Conservation (phyloP, 768 basidiomycete species). For the Russula emetica region DNA sequence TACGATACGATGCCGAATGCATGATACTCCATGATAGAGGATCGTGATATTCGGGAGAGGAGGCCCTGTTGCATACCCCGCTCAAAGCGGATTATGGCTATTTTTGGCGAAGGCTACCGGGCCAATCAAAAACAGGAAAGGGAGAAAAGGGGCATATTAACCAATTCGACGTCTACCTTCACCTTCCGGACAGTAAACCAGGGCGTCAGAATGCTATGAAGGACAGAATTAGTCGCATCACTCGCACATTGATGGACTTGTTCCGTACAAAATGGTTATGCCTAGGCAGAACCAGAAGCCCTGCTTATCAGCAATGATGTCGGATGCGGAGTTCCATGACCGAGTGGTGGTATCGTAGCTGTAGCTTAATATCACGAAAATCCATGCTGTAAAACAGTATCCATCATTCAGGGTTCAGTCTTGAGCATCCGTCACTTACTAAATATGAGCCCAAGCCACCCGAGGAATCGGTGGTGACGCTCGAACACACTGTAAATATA, state of each 20-base stretch:
- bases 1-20: constrained; percentile 77
- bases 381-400: constrained; percentile 43
- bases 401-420: constrained; percentile 1
- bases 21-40: constrained; percentile 75
- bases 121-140: not conserved
- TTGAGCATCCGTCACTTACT: constrained; percentile 39
- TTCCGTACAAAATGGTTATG: constrained; percentile 69
- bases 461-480: constrained; percentile 73
- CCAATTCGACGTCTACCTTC: constrained; percentile 68
- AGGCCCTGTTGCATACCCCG: constrained; percentile 84
- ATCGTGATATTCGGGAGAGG: constrained; percentile 67
- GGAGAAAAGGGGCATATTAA: constrained; percentile 35
- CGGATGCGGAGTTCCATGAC: constrained; percentile 54
- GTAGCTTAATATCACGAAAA: constrained; percentile 63
- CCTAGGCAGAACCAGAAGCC: constrained; percentile 73
- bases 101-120: constrained; percentile 68
- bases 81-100: constrained; percentile 72
- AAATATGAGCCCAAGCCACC: constrained; percentile 55
- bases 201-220: constrained; percentile 58
- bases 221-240: not conserved
- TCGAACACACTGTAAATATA: constrained; percentile 58
- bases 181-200: constrained; percentile 76
- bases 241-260: not conserved
- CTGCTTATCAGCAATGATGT: constrained; percentile 57
- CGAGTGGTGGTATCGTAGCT: constrained; percentile 53